A percentile compares a stretch with the other conserved stretches of the same genome.
These are phyloP conservation scores for Exophiala aquamarina DNA, from an alignment of 2,329 filamentous ascomycete genomes.

Conservation along the genomic window DNA sequence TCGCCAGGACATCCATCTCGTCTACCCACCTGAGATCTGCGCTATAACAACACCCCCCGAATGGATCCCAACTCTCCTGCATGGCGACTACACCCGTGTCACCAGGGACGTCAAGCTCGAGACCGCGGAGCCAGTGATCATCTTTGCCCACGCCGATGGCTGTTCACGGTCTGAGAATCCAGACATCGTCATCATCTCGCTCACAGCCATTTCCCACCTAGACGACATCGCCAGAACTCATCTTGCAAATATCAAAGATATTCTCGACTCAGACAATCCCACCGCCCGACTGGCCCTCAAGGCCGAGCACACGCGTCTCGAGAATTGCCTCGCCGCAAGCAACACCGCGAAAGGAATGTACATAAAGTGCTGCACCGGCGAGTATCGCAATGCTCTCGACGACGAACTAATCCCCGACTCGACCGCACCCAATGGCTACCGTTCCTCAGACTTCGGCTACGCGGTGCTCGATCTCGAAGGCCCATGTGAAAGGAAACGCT, in stretches of 20 bases:
- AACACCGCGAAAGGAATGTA: conserved; percentile 15
- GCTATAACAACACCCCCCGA: too few species aligned
- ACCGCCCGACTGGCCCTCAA: neutral
- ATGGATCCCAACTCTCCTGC: too few species aligned
- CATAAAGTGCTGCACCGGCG: conserved; percentile 22
- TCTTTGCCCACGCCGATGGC: conserved; percentile 14
- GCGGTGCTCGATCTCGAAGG: conserved; percentile 1
- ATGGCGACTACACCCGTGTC: too few species aligned
- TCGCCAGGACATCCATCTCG: conserved; percentile 8
- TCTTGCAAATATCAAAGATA: conserved; percentile 3
- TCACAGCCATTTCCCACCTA: conserved; percentile 4
- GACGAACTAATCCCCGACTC: neutral
- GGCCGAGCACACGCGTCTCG: conserved; percentile 7
- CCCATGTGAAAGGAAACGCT: neutral
- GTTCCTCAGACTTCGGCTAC: neutral
- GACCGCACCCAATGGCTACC: neutral
- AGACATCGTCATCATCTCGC: conserved; percentile 9
- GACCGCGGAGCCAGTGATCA: conserved; percentile 2
- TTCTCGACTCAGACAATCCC: conserved; percentile 7
- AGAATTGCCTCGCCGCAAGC: conserved; percentile 8
- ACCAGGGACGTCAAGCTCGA: neutral
- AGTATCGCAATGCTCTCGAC: conserved; percentile 14
- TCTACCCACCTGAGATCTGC: conserved; percentile 7
- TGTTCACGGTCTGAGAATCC: conserved; percentile 11
- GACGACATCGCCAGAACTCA: conserved; percentile 9